phyloP scores from a whole-genome alignment of 2,329 filamentous ascomycete species.

The Cladobotryum protrusum region DNA sequence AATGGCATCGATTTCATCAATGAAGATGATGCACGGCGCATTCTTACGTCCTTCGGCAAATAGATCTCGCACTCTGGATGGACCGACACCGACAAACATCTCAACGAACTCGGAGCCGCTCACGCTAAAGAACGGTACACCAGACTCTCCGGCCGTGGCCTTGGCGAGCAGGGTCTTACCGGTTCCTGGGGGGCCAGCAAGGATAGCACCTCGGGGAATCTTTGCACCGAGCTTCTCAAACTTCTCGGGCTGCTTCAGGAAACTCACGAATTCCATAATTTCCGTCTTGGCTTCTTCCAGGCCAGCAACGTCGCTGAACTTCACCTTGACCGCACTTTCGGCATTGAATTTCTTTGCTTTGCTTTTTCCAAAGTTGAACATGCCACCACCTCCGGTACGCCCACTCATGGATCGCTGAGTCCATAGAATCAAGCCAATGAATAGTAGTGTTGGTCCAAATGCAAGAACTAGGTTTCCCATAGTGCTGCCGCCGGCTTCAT shows the following conservation, averaged over 20 bases:
- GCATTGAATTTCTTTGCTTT: constrained; percentile 97
- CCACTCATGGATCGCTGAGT: constrained; percentile 68
- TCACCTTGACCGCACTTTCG: constrained; percentile 92
- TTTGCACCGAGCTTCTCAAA: constrained; percentile 95
- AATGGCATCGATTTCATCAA: constrained; percentile 98
- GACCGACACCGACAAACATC: constrained; percentile 99
- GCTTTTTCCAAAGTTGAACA: constrained; percentile 95
- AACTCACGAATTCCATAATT: constrained; percentile 99
- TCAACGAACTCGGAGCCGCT: constrained; percentile 98
- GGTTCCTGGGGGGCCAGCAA: constrained; percentile 95
- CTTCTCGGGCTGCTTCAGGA: constrained; percentile 85
- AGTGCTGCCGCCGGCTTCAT: constrained; percentile 70
- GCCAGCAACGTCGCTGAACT: constrained; percentile 92
- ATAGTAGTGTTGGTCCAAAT: constrained; percentile 80
- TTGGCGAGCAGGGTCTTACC: constrained; percentile 97
- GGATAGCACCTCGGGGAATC: constrained; percentile 92
- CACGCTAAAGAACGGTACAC: constrained; percentile 96
- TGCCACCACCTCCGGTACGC: constrained; percentile 61
- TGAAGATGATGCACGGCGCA: constrained; percentile 98
- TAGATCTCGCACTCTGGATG: constrained; percentile 88
- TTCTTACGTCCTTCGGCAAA: constrained; percentile 94
- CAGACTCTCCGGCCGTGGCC: constrained; percentile 93
- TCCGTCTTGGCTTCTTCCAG: constrained; percentile 98
- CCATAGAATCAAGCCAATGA: constrained; percentile 79
- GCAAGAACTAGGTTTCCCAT: constrained; percentile 65